Evolutionary conservation across 257 asterid genomes (phyloP).

Genomic region (Nicotiana undulata): DNA sequence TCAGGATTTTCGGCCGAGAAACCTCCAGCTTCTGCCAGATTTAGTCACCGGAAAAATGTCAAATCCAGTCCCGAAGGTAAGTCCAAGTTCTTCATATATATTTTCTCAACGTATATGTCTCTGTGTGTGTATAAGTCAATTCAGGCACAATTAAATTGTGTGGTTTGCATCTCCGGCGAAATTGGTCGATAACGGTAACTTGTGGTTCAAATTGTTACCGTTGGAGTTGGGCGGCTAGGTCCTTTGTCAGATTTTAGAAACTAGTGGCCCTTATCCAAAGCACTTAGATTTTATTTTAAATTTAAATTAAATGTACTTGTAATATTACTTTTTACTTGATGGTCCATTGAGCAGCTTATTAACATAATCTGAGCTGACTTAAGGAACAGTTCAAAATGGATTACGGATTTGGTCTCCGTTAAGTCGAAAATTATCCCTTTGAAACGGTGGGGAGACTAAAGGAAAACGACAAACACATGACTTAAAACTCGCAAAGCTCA

Average conservation of each 20-base stretch:
- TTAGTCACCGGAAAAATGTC: slow-evolving; percentile 53
- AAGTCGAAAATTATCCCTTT: background rate
- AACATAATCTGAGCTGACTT: background rate
- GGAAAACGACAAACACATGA: background rate
- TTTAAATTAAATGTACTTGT: background rate
- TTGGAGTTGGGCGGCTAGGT: slow-evolving; percentile 11
- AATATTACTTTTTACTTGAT: background rate
- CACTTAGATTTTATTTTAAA: background rate
- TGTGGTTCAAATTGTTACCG: slow-evolving; percentile 28
- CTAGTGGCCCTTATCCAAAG: background rate
- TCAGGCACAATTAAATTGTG: background rate
- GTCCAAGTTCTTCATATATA: background rate
- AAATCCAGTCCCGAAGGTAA: slow-evolving; percentile 78
- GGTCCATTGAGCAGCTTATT: background rate
- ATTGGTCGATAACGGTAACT: slow-evolving; percentile 16
- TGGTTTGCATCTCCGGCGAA: background rate
- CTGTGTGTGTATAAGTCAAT: background rate
- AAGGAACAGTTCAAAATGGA: background rate
- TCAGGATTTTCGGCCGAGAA: slow-evolving; percentile 24
- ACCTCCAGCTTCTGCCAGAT: slow-evolving; percentile 61
- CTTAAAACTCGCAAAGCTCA: background rate
- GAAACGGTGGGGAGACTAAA: background rate
- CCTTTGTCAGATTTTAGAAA: background rate
- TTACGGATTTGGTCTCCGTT: background rate
- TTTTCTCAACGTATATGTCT: background rate